These are phyloP conservation scores for Escallonia herrerae DNA, from an alignment of 129 eudicot genomes.

Conservation along the genomic window DNA sequence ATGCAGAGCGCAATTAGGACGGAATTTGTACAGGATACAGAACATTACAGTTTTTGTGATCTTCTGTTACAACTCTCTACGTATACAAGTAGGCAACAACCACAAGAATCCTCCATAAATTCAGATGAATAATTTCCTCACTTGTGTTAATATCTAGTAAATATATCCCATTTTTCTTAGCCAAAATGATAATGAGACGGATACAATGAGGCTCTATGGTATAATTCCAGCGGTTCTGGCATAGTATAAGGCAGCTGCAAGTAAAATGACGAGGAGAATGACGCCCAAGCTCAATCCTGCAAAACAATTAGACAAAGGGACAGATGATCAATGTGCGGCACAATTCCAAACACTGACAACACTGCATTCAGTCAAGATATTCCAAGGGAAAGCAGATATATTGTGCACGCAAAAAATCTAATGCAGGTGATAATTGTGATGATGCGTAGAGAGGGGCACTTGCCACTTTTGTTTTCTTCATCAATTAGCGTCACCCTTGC, in stretches of 20 bases:
- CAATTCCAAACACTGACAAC: not conserved
- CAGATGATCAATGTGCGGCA: not conserved
- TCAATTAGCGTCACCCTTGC: conserved; percentile 69
- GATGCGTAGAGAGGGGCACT: conserved; percentile 1
- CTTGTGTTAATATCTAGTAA: too few relatives aligned
- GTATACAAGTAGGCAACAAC: too few relatives aligned
- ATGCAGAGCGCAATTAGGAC: too few relatives aligned
- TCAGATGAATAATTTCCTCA: too few relatives aligned
- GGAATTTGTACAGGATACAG: too few relatives aligned
- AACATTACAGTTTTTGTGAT: too few relatives aligned
- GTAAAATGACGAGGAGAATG: conserved; percentile 38
- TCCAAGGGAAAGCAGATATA: not conserved
- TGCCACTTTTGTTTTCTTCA: conserved; percentile 59
- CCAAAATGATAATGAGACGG: too few relatives aligned
- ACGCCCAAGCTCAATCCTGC: conserved; percentile 72
- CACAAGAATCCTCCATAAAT: too few relatives aligned
- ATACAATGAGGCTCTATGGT: too few relatives aligned
- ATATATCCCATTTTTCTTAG: too few relatives aligned
- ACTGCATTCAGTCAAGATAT: not conserved
- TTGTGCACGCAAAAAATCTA: not conserved
- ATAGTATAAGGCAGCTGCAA: conserved; percentile 44
- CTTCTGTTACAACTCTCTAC: too few relatives aligned
- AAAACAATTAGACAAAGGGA: not conserved
- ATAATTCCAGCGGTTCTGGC: conserved; percentile 16
- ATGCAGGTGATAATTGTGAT: not conserved